These are phyloP conservation scores for Cryphonectria parasitica DNA, from an alignment of 2,329 filamentous ascomycete genomes.

Conservation along the genomic window DNA sequence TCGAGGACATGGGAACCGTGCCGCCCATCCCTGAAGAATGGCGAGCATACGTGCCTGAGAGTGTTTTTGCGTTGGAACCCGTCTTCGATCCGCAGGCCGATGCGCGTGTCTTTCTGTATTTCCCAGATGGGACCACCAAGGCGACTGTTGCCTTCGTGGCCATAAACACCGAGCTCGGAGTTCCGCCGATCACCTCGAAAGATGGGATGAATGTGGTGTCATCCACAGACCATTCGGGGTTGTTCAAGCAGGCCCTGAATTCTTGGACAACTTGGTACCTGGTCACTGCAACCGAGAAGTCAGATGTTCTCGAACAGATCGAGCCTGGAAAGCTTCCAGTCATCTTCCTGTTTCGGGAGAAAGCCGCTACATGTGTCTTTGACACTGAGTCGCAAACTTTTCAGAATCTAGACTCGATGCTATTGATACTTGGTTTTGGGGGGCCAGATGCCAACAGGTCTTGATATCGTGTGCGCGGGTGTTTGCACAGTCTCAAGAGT, in stretches of 20 bases:
- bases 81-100: neutral
- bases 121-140: neutral
- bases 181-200: neutral
- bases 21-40: neutral
- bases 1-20: constrained; percentile 7
- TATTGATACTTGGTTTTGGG: neutral
- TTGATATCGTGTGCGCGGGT: neutral
- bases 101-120: constrained; percentile 11
- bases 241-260: neutral
- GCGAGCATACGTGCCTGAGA: neutral
- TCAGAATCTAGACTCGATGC: neutral
- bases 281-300: neutral
- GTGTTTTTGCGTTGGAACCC: neutral
- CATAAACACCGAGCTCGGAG: constrained; percentile 9
- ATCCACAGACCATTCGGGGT: neutral
- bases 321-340: constrained; percentile 2
- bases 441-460: neutral
- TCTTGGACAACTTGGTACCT: neutral
- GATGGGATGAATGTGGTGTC: neutral
- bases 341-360: constrained; percentile 8
- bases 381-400: neutral
- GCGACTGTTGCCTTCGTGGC: constrained; percentile 15
- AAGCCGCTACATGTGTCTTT: neutral
- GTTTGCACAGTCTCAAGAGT: neutral
- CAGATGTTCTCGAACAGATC: constrained; percentile 2